Percentiles rank a stretch among this genome's conserved stretches.
These are phyloP conservation scores for Orychophragmus violaceus DNA, from an alignment of 345 rosid genomes.

Conservation along the genomic window DNA sequence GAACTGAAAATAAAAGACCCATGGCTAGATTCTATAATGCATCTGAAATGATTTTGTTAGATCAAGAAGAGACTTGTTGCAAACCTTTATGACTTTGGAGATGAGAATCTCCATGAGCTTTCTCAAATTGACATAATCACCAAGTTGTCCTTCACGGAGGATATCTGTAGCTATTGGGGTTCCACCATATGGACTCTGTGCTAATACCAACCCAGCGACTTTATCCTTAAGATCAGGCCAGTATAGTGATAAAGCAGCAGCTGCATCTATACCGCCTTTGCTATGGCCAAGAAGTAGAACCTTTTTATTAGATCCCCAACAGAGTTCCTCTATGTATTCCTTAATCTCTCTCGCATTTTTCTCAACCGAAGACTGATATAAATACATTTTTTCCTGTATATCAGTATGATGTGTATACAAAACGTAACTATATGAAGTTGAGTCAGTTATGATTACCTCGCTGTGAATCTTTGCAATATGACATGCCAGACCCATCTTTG, in stretches of 20 bases:
- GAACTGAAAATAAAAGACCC: no score
- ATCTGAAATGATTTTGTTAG: neutral
- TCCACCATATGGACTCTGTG: conserved; percentile 96
- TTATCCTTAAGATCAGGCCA: conserved; percentile 97
- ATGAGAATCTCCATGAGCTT: conserved; percentile 84
- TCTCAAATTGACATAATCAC: conserved; percentile 78
- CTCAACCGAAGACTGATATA: conserved; percentile 86
- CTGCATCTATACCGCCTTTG: conserved; percentile 97
- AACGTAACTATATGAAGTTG: neutral
- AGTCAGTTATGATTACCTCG: conserved; percentile 47
- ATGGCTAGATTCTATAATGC: no score
- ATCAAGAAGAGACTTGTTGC: neutral
- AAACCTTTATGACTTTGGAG: conserved; percentile 89
- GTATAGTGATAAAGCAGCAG: conserved; percentile 86
- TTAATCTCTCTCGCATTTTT: conserved; percentile 93
- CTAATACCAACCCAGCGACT: conserved; percentile 84
- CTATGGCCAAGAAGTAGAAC: conserved; percentile 96
- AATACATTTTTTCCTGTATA: conserved; percentile 3
- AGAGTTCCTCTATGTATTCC: conserved; percentile 90
- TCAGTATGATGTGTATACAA: neutral
- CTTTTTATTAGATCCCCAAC: conserved; percentile 90
- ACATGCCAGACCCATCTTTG: conserved; percentile 88
- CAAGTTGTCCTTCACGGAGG: conserved; percentile 89
- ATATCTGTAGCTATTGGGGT: conserved; percentile 94
- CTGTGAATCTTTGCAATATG: conserved; percentile 99